A percentile compares a stretch with the other conserved stretches of the same genome.
Evolutionary conservation across 164 flowering plant species (phyloP).

Genomic region (Piper longum): DNA sequence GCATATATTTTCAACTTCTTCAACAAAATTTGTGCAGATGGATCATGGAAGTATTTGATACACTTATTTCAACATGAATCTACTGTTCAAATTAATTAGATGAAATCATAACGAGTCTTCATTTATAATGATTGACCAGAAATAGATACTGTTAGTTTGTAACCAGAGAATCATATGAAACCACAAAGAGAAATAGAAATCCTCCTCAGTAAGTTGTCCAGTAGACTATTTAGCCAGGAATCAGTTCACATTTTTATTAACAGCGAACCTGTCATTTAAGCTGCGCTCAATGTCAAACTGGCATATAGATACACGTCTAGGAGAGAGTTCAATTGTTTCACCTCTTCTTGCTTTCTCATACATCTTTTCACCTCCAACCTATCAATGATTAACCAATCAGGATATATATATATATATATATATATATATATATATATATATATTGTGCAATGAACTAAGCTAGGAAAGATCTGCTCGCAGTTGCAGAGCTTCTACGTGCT

Average conservation of each 20-base stretch:
- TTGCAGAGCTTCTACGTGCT: no score
- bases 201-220: neutral
- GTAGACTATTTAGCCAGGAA: neutral
- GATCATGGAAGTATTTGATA: no score
- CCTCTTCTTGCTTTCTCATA: conserved; percentile 98
- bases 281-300: conserved; percentile 90
- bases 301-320: conserved; percentile 73
- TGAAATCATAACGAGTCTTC: no score
- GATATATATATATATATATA: neutral
- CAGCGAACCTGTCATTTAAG: conserved; percentile 66
- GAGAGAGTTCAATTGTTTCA: conserved; percentile 83
- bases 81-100: no score
- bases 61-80: no score
- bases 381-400: conserved; percentile 2
- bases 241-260: neutral
- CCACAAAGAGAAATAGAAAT: neutral
- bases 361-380: conserved; percentile 98
- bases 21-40: no score
- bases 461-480: neutral
- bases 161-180: neutral
- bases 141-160: neutral
- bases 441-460: neutral
- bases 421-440: neutral
- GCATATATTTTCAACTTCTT: no score
- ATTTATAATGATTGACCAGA: no score